Base-by-base conservation (phyloP, 2,329 filamentous ascomycete genomes). In the Clonostachys rosea region DNA sequence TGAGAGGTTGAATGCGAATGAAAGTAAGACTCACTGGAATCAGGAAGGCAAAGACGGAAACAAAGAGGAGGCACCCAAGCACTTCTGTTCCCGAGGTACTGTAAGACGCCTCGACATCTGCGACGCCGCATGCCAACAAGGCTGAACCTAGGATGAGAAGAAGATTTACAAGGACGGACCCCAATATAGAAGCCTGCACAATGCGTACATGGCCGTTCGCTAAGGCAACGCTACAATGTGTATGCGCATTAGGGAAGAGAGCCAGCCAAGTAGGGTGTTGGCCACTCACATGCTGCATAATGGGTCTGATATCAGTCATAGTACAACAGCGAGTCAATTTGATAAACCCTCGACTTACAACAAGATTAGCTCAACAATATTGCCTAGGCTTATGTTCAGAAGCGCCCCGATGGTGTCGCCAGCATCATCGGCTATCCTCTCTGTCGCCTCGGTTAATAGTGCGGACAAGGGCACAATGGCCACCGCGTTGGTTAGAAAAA, bases 161-260 rank as follows among this genome's bases (percentile, higher is more conserved):
- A 42, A 91, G 63, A 56, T 91, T 91, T 47, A 87, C 84, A n/a
- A 91, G 69, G 47, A 91, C 87, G 2, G 86, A 90, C 17, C 87
- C 87, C 14, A 91, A 71, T 39, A 91, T 71, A 0, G 87, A 89
- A 7, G 87, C 86, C 61, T 90, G 86, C 16, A 91, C 87, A 49
- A 91, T 86, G 30, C 80, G 75, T 43, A 90, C 86, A 59, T 90
- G 83, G 59, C 87, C 73, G 63, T 73, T 70, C 42, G 62, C 60
- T 34, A 73, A 56, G 1, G 70, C 69, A 44, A 71, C 83, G 52
- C 81, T 84, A 57, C 24, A 30, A 30, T 10, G 24, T 10, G 24
- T 30, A 30, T 30, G 24, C 9, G 9, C 24, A 30, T 30, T 30
- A 30, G 24, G 9, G 24, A 30, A 30, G 8, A 30, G 24, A 30